phyloP scores from a whole-genome alignment of 73 alveolate genomes.

The Strombidium stylifer region DNA sequence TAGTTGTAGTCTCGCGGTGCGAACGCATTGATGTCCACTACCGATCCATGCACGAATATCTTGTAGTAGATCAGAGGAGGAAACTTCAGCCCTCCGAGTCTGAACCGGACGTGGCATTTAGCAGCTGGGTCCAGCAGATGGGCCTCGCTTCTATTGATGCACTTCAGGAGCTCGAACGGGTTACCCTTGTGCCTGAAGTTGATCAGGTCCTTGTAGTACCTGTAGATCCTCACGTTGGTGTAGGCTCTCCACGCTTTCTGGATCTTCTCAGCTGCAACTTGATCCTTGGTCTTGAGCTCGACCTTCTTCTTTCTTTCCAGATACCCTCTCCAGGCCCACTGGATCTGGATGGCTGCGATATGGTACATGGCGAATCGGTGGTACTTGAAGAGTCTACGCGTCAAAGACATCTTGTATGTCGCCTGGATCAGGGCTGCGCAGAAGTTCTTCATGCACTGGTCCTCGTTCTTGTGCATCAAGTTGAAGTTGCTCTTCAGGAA shows the following conservation, averaged over 20 bases:
- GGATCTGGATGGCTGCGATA: slow-evolving; percentile 74
- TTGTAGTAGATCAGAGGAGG: slow-evolving; percentile 91
- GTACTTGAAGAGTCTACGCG: slow-evolving; percentile 50
- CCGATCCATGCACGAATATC: slow-evolving; percentile 84
- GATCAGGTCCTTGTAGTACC: slow-evolving; percentile 82
- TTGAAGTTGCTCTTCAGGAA: slow-evolving; percentile 59
- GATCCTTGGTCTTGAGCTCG: slow-evolving; percentile 34
- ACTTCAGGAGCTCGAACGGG: slow-evolving; percentile 76
- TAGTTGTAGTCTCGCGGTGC: slow-evolving; percentile 90
- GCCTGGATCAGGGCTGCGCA: slow-evolving; percentile 75
- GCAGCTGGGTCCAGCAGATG: slow-evolving; percentile 77
- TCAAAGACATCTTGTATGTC: slow-evolving; percentile 52
- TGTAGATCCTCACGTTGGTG: slow-evolving; percentile 79
- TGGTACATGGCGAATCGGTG: slow-evolving; percentile 64
- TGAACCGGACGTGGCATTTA: slow-evolving; percentile 80
- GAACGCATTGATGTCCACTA: slow-evolving; percentile 80
- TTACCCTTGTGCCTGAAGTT: slow-evolving; percentile 85
- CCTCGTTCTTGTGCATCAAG: slow-evolving; percentile 51
- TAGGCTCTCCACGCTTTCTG: slow-evolving; percentile 79
- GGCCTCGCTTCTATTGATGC: slow-evolving; percentile 86
- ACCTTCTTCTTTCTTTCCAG: slow-evolving; percentile 23
- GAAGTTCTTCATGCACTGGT: slow-evolving; percentile 55
- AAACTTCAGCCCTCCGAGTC: slow-evolving; percentile 87
- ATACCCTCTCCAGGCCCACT: slow-evolving; percentile 75
- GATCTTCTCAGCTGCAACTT: slow-evolving; percentile 65